Conservation (phyloP, 2,329 filamentous ascomycete genomes). For the Fulvia fulva region DNA sequence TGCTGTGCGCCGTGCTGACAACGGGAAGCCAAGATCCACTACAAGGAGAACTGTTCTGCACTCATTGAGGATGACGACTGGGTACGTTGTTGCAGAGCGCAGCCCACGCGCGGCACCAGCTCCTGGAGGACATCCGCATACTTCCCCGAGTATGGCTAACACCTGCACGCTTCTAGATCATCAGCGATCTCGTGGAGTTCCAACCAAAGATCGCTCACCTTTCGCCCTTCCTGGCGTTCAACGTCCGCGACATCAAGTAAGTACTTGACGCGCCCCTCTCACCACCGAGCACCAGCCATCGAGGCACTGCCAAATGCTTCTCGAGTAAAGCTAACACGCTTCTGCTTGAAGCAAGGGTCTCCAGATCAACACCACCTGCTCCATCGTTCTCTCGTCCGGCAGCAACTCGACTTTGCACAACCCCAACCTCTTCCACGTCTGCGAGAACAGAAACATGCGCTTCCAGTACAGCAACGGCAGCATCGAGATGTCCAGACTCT, state of each 20-base stretch:
- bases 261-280: too few relatives aligned
- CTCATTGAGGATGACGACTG: neutral
- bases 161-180: too few relatives aligned
- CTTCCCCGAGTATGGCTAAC: too few relatives aligned
- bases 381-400: constrained; percentile 4
- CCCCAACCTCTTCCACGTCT: constrained; percentile 18
- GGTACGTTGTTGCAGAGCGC: too few relatives aligned
- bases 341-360: constrained; percentile 15
- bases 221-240: constrained; percentile 22
- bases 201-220: constrained; percentile 5
- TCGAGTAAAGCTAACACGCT: neutral
- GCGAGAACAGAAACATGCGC: constrained; percentile 19
- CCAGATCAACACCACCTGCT: constrained; percentile 25
- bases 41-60: neutral
- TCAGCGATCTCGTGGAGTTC: constrained; percentile 23
- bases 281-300: too few relatives aligned
- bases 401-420: constrained; percentile 10
- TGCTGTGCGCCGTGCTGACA: neutral
- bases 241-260: constrained; percentile 26
- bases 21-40: neutral
- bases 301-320: neutral
- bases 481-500: constrained; percentile 22
- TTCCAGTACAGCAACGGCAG: constrained; percentile 21
- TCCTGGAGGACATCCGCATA: constrained; percentile 20
- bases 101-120: too few relatives aligned